Evolutionary conservation across 352 stramenopile species (phyloP), one percentile per base, ranked within the genome.

Genomic region (Peronospora belbahrii): DNA sequence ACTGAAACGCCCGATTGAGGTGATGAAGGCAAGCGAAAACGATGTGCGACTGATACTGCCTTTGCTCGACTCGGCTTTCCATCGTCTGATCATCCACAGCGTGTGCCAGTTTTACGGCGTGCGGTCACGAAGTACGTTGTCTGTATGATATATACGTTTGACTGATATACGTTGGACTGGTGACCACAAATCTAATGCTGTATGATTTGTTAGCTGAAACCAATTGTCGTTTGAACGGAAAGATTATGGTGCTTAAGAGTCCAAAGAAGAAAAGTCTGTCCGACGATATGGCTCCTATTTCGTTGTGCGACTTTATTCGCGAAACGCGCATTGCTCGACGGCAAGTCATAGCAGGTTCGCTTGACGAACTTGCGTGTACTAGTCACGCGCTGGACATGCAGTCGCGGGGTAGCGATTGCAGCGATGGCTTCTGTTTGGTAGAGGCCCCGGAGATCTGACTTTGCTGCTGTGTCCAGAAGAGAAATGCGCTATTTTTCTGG

Each of bases 71-170:
- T 93, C 81, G 35, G 73, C 83, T 3, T 95, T 93, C 50, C 83
- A 95, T 48, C 83, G 83, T 18, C 58, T 95, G 31, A 79, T 95
- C 28, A 67, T 95, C 39, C 83, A 95, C 70, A 88, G 71, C 14
- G 66, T 90, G 6, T 95, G 83, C 65, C 83, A 95, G 56, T 95
- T 93, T 50, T 91, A 91, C 28, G 75, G 77, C 37, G 59, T 95
- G 35, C 74, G 74, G 35, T 91, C 83, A 25, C 73, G 76, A 55
- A 93, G 81, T 94, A 59, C 41, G 76, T 73, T 37, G 18, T 23
- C 14, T 42, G 23, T 7, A 35, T 2, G 11, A 4, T n/a, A n/a
- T 41, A 11, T 22, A 38, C 13, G n/a, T 4, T 32, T 17, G 1
- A 32, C 1, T 52, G 6, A 8, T 25, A n/a, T n/a, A n/a, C n/a